A percentile compares a stretch with the other conserved stretches of the same genome.
Evolutionary conservation across 2,329 filamentous ascomycete species (phyloP).

Genomic region (Fusarium pseudoanthophilum): DNA sequence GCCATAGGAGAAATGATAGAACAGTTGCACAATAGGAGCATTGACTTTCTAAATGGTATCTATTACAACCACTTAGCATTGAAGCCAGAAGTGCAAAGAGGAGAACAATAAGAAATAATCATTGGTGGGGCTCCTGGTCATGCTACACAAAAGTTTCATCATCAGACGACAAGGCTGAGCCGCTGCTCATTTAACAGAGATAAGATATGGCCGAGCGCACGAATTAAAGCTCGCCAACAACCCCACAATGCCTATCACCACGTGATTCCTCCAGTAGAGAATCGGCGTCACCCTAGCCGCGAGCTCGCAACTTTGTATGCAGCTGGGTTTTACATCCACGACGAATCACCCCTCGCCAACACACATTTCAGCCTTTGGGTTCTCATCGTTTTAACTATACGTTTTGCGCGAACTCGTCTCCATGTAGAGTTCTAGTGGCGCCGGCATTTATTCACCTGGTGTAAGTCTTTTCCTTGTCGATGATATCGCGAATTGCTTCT

Average conservation of each 20-base stretch:
- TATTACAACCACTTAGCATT: not conserved
- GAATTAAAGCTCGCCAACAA: slow-evolving; percentile 7
- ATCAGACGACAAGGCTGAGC: slow-evolving; percentile 25
- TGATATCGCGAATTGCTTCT: slow-evolving; percentile 42
- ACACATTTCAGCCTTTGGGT: slow-evolving; percentile 28
- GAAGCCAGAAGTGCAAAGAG: not conserved
- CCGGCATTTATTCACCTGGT: slow-evolving; percentile 50
- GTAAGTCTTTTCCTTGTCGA: slow-evolving; percentile 47
- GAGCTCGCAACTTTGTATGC: slow-evolving; percentile 52
- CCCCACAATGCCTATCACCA: slow-evolving; percentile 46
- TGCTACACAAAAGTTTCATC: slow-evolving; percentile 18
- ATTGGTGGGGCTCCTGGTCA: not conserved
- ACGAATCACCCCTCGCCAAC: slow-evolving; percentile 32
- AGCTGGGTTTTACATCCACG: slow-evolving; percentile 40
- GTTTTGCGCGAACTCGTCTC: slow-evolving; percentile 42
- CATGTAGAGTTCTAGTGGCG: slow-evolving; percentile 51
- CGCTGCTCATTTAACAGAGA: not conserved
- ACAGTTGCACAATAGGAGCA: not conserved
- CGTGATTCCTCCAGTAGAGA: slow-evolving; percentile 49
- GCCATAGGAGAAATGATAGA: not conserved
- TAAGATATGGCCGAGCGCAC: slow-evolving; percentile 21
- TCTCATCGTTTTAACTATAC: slow-evolving; percentile 24
- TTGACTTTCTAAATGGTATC: not conserved
- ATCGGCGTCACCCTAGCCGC: slow-evolving; percentile 51
- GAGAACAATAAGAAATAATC: not conserved